Base-by-base conservation (phyloP, 1,139 yeast genomes). In the Pichia sp. region DNA sequence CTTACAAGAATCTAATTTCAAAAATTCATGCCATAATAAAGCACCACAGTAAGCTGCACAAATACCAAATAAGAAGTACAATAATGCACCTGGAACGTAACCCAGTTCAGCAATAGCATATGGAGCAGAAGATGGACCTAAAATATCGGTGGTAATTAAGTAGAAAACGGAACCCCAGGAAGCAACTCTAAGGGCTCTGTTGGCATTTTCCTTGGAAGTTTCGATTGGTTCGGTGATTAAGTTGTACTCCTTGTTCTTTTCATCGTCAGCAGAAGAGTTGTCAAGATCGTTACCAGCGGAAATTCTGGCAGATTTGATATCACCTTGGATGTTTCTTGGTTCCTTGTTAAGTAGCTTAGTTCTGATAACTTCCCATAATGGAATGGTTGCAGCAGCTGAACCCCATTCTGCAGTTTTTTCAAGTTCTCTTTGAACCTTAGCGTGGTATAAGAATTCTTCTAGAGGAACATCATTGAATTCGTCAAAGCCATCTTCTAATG, bases 111-210 rank as follows among this genome's bases (percentile, higher is more conserved):
- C 55, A 39, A 70, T 58, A 8, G 73, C 69, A 49, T 66, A 69
- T 4, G 74, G 74, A 23, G 73, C 72, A 42, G 64, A 59, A 16
- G 66, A 58, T 26, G 75, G 75, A 27, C 75, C 75, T 36, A 70
- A 60, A 42, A 70, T 69, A 58, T 70, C 75, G 3, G 75, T 69
- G 16, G 75, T 69, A 44, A 70, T 70, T 39, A 70, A 58, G 52
- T 62, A 69, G 55, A 70, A 69, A 8, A 68, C 72, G 1, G 72
- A 60, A 46, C 49, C 47, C 49, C 49, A 46, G 28, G 47, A 46
- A 4, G 47, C 49, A 27, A 46, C 36, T 44, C 49, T 44, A 6
- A 44, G 16, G 44, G 41, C 38, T 46, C 47, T 46, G 16, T 46
- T 46, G 26, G 49, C 47, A 33, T 46, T 46, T 39, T 46, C 47